These are phyloP conservation scores for Emericellopsis cladophorae DNA, from an alignment of 2,329 filamentous ascomycete species.

Conservation along the genomic window DNA sequence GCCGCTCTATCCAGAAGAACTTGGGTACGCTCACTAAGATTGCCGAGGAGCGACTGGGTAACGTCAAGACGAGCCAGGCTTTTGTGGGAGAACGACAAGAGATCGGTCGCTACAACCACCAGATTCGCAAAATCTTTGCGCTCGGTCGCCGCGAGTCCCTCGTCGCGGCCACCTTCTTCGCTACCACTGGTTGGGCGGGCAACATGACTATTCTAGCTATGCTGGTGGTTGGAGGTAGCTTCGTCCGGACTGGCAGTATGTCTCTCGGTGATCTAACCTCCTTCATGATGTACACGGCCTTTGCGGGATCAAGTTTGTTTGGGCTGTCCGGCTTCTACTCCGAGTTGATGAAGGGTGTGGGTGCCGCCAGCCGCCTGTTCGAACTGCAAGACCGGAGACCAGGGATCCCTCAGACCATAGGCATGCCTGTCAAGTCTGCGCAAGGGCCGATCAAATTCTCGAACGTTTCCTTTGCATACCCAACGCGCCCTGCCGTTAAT, in stretches of 20 bases:
- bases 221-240: constrained; percentile 78
- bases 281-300: constrained; percentile 97
- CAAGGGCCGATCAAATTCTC: constrained; percentile 82
- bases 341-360: constrained; percentile 97
- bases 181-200: constrained; percentile 75
- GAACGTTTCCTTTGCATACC: constrained; percentile 80
- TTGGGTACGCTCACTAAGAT: constrained; percentile 90
- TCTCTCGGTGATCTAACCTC: constrained; percentile 86
- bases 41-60: constrained; percentile 92
- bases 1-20: constrained; percentile 86
- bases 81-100: constrained; percentile 91
- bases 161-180: constrained; percentile 84
- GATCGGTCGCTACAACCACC: constrained; percentile 79
- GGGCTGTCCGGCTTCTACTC: constrained; percentile 94
- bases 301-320: constrained; percentile 73
- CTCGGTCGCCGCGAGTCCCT: constrained; percentile 79
- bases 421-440: constrained; percentile 66
- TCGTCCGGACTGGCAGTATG: constrained; percentile 78
- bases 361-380: constrained; percentile 90
- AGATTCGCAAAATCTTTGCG: constrained; percentile 83
- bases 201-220: constrained; percentile 94
- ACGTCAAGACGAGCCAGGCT: constrained; percentile 91
- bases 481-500: constrained; percentile 77
- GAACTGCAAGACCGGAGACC: constrained; percentile 87
- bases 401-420: constrained; percentile 76